phyloP scores from a whole-genome alignment of 169 alveolate species.

The Plasmodium coatneyi region DNA sequence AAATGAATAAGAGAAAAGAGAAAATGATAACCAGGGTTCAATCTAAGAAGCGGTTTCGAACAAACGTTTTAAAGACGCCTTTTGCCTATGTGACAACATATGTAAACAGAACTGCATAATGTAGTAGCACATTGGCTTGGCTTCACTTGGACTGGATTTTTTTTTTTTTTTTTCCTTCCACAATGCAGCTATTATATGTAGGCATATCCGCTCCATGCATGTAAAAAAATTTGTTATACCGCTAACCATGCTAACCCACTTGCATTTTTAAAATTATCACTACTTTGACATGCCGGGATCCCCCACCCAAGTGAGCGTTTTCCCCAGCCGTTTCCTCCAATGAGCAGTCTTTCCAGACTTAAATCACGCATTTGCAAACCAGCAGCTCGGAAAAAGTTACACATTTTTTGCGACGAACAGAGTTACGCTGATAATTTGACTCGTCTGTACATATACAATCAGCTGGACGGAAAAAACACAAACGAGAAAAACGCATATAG shows the following conservation, averaged over 20 bases:
- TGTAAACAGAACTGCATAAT: neutral
- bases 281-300: neutral
- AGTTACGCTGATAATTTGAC: constrained; percentile 30
- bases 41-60: neutral
- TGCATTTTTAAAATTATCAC: neutral
- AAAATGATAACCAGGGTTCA: neutral
- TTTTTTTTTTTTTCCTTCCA: neutral
- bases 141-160: too few relatives aligned
- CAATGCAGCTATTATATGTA: neutral
- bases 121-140: neutral
- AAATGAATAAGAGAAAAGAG: neutral
- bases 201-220: neutral
- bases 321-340: neutral
- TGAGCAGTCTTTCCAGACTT: constrained; percentile 3
- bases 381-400: constrained; percentile 23
- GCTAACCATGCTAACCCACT: neutral
- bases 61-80: neutral
- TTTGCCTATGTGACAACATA: neutral
- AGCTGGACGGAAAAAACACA: constrained; percentile 9
- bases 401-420: constrained; percentile 62
- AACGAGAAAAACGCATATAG: constrained; percentile 6
- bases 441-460: constrained; percentile 30
- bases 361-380: constrained; percentile 3
- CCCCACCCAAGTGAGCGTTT: neutral
- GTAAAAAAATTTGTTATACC: neutral